Conservation (phyloP, 2,329 filamentous ascomycete genomes). For the Penicillium sp. region DNA sequence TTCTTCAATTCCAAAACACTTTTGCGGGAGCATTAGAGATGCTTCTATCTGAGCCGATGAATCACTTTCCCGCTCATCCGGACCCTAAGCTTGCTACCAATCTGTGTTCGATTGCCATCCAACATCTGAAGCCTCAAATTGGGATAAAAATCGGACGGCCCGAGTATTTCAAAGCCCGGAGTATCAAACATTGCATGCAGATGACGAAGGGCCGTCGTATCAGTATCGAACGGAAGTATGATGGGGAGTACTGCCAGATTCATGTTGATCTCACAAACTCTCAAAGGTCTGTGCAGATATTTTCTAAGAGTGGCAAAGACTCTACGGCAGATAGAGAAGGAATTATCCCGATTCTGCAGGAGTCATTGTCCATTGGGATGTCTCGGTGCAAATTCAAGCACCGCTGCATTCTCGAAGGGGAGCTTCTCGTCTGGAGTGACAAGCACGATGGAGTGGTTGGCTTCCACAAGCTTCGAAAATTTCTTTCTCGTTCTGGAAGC, state of each 20-base stretch:
- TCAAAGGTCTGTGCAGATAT: slow-evolving; percentile 63
- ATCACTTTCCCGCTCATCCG: slow-evolving; percentile 34
- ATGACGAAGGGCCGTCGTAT: slow-evolving; percentile 57
- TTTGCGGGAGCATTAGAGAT: slow-evolving; percentile 56
- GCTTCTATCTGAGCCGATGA: slow-evolving; percentile 41
- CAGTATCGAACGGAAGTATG: slow-evolving; percentile 75
- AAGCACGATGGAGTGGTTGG: slow-evolving; percentile 59
- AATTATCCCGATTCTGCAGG: slow-evolving; percentile 58
- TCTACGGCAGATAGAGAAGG: slow-evolving; percentile 65
- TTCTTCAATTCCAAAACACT: slow-evolving; percentile 65
- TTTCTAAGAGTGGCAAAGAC: slow-evolving; percentile 88
- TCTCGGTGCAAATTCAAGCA: slow-evolving; percentile 54
- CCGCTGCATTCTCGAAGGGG: slow-evolving; percentile 74
- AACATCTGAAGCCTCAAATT: slow-evolving; percentile 48
- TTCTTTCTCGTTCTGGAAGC: slow-evolving; percentile 65
- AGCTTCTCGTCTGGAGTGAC: slow-evolving; percentile 72
- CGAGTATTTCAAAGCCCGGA: slow-evolving; percentile 59
- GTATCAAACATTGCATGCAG: slow-evolving; percentile 67
- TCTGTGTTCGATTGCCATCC: slow-evolving; percentile 33
- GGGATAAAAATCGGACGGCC: slow-evolving; percentile 62
- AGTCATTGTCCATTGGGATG: slow-evolving; percentile 58
- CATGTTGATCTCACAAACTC: slow-evolving; percentile 63
- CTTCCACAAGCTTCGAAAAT: slow-evolving; percentile 77
- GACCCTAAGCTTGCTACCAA: slow-evolving; percentile 28
- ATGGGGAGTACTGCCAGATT: slow-evolving; percentile 86